A percentile compares a stretch with the other conserved stretches of the same genome.
These are phyloP conservation scores for Calonectria multiphialidica DNA, from an alignment of 2,329 filamentous ascomycete genomes.

Conservation along the genomic window DNA sequence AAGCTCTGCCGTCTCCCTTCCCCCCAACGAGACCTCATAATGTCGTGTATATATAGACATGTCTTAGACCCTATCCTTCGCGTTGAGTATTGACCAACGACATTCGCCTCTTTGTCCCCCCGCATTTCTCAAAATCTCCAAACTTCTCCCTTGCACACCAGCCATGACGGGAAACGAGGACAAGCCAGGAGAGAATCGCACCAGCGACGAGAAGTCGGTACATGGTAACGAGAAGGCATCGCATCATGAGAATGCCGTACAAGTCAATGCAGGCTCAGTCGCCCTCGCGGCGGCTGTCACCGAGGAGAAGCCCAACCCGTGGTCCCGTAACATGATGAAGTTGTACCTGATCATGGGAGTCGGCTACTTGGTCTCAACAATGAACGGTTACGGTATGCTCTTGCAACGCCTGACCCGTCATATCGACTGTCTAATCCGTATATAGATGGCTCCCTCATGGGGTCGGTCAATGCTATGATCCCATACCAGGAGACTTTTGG, in stretches of 20 bases:
- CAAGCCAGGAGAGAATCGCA: neutral
- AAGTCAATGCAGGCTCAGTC: neutral
- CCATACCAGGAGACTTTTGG: constrained; percentile 5
- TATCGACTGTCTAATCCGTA: neutral
- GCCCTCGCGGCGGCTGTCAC: neutral
- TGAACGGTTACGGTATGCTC: constrained; percentile 2
- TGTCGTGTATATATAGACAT: neutral
- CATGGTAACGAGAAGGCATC: neutral
- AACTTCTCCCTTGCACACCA: neutral
- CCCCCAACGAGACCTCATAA: neutral
- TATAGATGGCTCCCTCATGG: constrained; percentile 11
- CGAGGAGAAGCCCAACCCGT: neutral
- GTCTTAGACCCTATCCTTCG: neutral
- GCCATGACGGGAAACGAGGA: neutral
- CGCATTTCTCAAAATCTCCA: neutral
- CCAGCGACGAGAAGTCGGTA: neutral
- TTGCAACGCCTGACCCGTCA: too few relatives aligned
- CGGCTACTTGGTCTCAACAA: neutral
- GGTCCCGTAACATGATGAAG: neutral
- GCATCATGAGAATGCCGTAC: neutral
- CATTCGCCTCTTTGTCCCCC: neutral
- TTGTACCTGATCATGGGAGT: neutral
- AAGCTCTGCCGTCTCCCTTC: neutral
- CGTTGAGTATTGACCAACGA: neutral
- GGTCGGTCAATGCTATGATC: constrained; percentile 5